Conservation (phyloP, 768 basidiomycete species). For the Lentinula edodes region DNA sequence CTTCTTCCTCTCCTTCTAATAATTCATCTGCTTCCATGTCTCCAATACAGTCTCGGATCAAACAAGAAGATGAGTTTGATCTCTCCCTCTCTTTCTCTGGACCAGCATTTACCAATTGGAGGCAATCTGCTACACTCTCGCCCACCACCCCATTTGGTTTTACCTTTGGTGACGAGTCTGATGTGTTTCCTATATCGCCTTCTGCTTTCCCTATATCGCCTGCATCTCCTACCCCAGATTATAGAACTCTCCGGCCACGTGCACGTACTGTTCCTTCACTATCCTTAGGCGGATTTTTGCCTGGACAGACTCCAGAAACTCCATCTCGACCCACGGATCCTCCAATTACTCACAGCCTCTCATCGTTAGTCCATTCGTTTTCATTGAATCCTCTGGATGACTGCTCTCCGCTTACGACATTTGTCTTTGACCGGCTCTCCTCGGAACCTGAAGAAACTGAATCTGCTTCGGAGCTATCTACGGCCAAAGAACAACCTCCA, state of each 20-base stretch:
- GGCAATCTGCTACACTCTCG: slow-evolving; percentile 14
- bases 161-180: neutral
- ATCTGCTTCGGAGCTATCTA: no score
- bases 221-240: neutral
- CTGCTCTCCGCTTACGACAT: slow-evolving; percentile 24
- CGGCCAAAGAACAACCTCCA: slow-evolving; percentile 12
- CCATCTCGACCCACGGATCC: slow-evolving; percentile 13
- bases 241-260: slow-evolving; percentile 30
- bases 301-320: slow-evolving; percentile 15
- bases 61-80: slow-evolving; percentile 43
- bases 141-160: slow-evolving; percentile 2
- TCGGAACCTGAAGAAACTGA: neutral
- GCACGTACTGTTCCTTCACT: slow-evolving; percentile 31
- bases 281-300: slow-evolving; percentile 10
- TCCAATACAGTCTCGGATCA: slow-evolving; percentile 32
- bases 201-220: slow-evolving; percentile 1
- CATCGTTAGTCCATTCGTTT: slow-evolving; percentile 34
- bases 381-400: slow-evolving; percentile 31
- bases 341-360: slow-evolving; percentile 23
- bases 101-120: neutral
- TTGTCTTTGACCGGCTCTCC: neutral
- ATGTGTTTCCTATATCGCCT: neutral
- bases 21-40: slow-evolving; percentile 22
- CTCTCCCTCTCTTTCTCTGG: slow-evolving; percentile 25
- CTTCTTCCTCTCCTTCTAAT: slow-evolving; percentile 24